phyloP scores from a whole-genome alignment of 441 rosid genomes.

The Gossypium trilobum region DNA sequence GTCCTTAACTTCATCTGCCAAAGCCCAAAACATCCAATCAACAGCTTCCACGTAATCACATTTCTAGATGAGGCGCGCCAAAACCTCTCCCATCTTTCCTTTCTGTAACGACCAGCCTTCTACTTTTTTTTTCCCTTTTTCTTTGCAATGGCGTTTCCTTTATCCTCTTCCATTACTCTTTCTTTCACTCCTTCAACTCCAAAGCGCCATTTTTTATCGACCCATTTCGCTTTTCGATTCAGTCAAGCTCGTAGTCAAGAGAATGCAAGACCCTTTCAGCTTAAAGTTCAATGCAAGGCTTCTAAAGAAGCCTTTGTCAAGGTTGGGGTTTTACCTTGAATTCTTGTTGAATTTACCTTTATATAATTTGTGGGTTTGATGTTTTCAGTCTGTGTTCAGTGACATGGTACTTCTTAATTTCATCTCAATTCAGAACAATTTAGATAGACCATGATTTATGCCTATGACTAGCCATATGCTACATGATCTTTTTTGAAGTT shows the following conservation, averaged over 20 bases:
- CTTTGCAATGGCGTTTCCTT: slow-evolving; percentile 42
- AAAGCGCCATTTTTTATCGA: slow-evolving; percentile 17
- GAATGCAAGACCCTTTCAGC: slow-evolving; percentile 18
- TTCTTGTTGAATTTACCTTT: not conserved
- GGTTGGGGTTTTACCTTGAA: slow-evolving; percentile 25
- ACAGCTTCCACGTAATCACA: slow-evolving; percentile 24
- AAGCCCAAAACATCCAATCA: not conserved
- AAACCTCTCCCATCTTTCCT: slow-evolving; percentile 16
- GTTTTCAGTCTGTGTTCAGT: not conserved
- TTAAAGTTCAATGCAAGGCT: slow-evolving; percentile 24
- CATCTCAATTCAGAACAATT: not conserved
- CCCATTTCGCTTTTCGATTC: slow-evolving; percentile 24
- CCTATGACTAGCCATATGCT: not conserved
- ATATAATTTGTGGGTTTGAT: not conserved
- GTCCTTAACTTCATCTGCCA: not conserved
- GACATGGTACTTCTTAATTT: not conserved
- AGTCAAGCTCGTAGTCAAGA: slow-evolving; percentile 8
- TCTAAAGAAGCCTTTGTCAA: slow-evolving; percentile 11
- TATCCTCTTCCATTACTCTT: slow-evolving; percentile 31
- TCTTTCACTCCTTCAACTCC: slow-evolving; percentile 14
- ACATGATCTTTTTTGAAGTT: not conserved
- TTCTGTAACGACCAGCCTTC: slow-evolving; percentile 14
- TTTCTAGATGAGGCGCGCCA: slow-evolving; percentile 38
- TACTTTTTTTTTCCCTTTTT: not conserved
- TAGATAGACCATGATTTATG: too few species aligned